Base-by-base conservation (phyloP, 495 filamentous ascomycete genomes). In the Jackrogersella multiformis region DNA sequence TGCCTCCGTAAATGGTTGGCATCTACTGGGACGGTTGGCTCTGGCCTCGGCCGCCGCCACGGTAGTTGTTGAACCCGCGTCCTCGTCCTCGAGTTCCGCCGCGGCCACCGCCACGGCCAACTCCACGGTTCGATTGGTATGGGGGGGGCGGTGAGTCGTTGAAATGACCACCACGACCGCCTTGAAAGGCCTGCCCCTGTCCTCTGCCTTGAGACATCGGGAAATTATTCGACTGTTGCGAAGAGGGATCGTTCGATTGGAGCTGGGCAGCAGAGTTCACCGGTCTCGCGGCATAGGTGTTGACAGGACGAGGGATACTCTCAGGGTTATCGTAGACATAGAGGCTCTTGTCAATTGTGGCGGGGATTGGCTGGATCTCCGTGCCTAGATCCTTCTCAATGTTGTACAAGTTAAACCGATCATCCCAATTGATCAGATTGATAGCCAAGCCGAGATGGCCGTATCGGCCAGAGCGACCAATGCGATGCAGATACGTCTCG, bases 341-440 rank as follows among this genome's bases (percentile, higher is more conserved):
- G 26, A 99, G 89, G 62, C 90, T 96, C 86, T 97, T 98, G 80
- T 98, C 96, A 61, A 99, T 99, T 61, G 87, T 89, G 39, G 88
- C 85, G 23, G 96, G 96, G 70, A 99, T 99, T 26, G 95, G 89
- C 66, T 93, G 91, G 67, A 99, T 99, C 78, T 99, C 96, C 5
- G 95, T 98, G 38, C 94, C 94, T 16, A 99, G 82, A 67, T 99
- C 95, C 56, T 96, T 92, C 76, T 99, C 95, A 72, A 99, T 97
- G 75, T 94, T 96, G 82, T 98, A 99, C 9, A 99, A 84, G 77
- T 98, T 99, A 86, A 96, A 98, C 24, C 95, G 88, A 76, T 99
- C 95, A 61, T 98, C 95, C 95, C 95, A 99, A 74, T 94, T 97
- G 81, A 99, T 98, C 71, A 99, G 84, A 75, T 99, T 99, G 78